These are phyloP conservation scores for Coemansia sp. DNA, from an alignment of 192 early-diverging fungal genomes.

Conservation along the genomic window DNA sequence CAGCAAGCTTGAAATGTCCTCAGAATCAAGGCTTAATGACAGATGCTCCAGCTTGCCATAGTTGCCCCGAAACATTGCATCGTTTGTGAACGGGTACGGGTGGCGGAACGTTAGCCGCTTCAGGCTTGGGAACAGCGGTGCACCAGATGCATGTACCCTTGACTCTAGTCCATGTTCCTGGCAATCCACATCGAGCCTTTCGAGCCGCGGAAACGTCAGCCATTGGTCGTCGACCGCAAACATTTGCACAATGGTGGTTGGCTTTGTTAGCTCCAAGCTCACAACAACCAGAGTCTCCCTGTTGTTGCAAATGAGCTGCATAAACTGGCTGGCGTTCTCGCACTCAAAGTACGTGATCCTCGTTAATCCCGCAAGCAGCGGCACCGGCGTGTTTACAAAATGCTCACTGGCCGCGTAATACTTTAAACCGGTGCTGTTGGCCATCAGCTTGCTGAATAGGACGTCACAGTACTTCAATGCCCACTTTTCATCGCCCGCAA, in stretches of 20 bases:
- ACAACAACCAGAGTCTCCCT: slow-evolving; percentile 11
- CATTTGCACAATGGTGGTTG: background rate
- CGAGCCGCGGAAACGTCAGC: background rate
- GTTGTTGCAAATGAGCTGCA: slow-evolving; percentile 19
- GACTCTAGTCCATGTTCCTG: background rate
- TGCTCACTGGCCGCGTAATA: slow-evolving; percentile 17
- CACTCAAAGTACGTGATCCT: slow-evolving; percentile 24
- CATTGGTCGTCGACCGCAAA: background rate
- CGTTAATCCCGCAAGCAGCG: slow-evolving; percentile 1
- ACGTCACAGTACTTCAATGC: background rate
- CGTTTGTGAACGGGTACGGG: slow-evolving; percentile 22
- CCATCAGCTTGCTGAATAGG: slow-evolving; percentile 12
- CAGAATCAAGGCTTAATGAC: slow-evolving; percentile 4
- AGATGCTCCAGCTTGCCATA: slow-evolving; percentile 5
- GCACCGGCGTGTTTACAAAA: background rate
- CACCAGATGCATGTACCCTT: background rate
- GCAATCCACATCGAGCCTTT: background rate
- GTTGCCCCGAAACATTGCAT: slow-evolving; percentile 25
- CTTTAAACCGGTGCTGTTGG: background rate
- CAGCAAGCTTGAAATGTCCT: background rate
- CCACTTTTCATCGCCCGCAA: slow-evolving; percentile 3
- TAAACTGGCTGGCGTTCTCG: slow-evolving; percentile 4
- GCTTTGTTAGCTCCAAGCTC: slow-evolving; percentile 10
- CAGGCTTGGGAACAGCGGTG: slow-evolving; percentile 10
- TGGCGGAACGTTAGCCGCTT: slow-evolving; percentile 6